These are phyloP conservation scores for Penicillium robsamsonii DNA, from an alignment of 495 filamentous ascomycete genomes.

Conservation along the genomic window DNA sequence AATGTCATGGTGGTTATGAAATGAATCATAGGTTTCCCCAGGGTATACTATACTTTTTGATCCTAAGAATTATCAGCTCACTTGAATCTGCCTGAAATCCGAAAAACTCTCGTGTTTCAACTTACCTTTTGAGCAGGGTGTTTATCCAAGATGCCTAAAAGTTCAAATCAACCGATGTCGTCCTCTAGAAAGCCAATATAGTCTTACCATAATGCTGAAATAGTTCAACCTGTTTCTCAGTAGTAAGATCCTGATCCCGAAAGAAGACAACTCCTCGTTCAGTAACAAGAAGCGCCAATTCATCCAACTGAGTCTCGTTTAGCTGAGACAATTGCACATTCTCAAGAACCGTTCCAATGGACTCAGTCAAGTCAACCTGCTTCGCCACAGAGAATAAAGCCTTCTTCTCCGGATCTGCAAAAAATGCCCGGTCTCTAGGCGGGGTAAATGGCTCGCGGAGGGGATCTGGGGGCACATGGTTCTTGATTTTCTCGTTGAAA, in stretches of 20 bases:
- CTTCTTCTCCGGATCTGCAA: slow-evolving; percentile 52
- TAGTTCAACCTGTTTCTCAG: slow-evolving; percentile 48
- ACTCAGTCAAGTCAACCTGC: slow-evolving; percentile 50
- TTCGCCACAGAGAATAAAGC: slow-evolving; percentile 47
- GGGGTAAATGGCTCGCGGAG: slow-evolving; percentile 40
- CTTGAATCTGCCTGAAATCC: not conserved
- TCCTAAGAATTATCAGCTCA: slow-evolving; percentile 7
- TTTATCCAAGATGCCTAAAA: slow-evolving; percentile 37
- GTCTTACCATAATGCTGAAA: slow-evolving; percentile 50
- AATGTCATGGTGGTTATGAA: not conserved
- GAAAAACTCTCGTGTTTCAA: not conserved
- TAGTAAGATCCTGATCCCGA: slow-evolving; percentile 49
- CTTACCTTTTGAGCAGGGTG: slow-evolving; percentile 49
- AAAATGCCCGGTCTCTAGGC: slow-evolving; percentile 47
- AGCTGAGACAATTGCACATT: slow-evolving; percentile 46
- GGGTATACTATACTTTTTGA: slow-evolving; percentile 2
- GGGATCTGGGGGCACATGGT: slow-evolving; percentile 46
- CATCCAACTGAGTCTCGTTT: slow-evolving; percentile 37
- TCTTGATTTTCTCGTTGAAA: slow-evolving; percentile 44
- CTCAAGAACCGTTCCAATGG: slow-evolving; percentile 45
- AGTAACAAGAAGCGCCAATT: slow-evolving; percentile 44
- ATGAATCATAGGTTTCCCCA: too few species aligned
- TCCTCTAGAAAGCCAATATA: not conserved
- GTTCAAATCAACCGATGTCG: not conserved
- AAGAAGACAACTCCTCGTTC: slow-evolving; percentile 46